These are phyloP conservation scores for Collybiopsis luxurians DNA, from an alignment of 768 basidiomycete species.

Conservation along the genomic window DNA sequence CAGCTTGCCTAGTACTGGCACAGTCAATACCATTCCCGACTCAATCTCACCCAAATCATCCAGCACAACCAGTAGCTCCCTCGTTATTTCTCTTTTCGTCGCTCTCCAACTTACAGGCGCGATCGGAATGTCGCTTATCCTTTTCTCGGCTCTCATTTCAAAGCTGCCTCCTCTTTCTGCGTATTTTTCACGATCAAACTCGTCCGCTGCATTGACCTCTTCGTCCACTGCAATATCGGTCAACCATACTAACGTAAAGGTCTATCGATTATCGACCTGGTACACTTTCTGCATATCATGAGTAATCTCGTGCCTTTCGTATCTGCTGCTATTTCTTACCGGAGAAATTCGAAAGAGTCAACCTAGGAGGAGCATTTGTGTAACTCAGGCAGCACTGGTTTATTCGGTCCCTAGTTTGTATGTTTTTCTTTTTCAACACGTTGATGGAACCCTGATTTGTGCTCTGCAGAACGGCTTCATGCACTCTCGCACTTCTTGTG, in stretches of 20 bases:
- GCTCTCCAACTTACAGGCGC: constrained; percentile 4
- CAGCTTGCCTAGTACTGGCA: too few relatives aligned
- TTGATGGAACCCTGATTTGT: not conserved
- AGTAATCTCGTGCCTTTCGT: constrained; percentile 4
- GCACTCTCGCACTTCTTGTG: constrained; percentile 9
- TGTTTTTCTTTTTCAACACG: not conserved
- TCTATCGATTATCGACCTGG: constrained; percentile 5
- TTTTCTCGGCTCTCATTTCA: too few relatives aligned
- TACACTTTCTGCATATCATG: constrained; percentile 5
- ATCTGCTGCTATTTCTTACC: not conserved
- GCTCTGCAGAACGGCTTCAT: constrained; percentile 6
- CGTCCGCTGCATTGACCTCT: too few relatives aligned
- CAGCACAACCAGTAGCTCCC: not conserved
- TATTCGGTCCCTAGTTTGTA: constrained; percentile 13
- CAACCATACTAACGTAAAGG: not conserved
- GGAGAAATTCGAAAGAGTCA: not conserved
- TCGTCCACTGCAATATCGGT: constrained; percentile 6
- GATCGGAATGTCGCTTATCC: constrained; percentile 3
- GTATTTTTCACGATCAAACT: too few relatives aligned
- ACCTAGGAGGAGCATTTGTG: constrained; percentile 5
- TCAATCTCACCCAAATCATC: not conserved
- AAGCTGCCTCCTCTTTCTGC: too few relatives aligned
- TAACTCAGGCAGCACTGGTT: constrained; percentile 8
- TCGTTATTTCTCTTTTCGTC: not conserved
- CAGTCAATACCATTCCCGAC: not conserved